Base-by-base conservation (phyloP, 176 grass and related monocot species). In the Raddia guianensis region DNA sequence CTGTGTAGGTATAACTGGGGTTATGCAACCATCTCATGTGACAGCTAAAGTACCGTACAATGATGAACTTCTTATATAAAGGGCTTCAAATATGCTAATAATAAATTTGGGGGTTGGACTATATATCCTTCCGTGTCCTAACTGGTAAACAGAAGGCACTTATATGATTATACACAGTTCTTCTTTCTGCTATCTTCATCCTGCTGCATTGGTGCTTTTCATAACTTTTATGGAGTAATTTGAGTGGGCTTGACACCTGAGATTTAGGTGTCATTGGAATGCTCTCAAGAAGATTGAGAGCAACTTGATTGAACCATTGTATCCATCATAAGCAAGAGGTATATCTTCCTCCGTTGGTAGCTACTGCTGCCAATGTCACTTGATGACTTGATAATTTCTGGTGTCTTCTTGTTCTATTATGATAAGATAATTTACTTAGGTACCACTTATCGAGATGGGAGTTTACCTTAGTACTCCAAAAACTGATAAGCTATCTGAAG, bases 391-490 rank as follows among this genome's bases (percentile, higher is more conserved):
- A 82, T 77, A 57, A 76, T 81, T 82, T 82, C 12, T 12, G 20
- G 72, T 86, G 46, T 56, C 44, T 45, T 67, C 19, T 42, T 81
- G 42, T 71, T 81, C 43, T 85, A 45, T 52, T 76, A 5, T 7
- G n/a, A 51, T 53, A 45, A 44, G 15, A 68, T n/a, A 4, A 53
- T 51, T 45, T 86, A 13, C 13, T 51, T 45, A n/a, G 3, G 6
- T 62, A 9, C 63, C 76, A 72, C 44, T 70, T 68, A 42, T 76
- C 76, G 84, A 85, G 63, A 98, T 98, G 95, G 95, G 95, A 81
- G 72, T 94, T 82, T 98, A 98, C 85, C 90, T 98, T 66, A 98
- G 92, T 47, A 91, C 88, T 63, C 95, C 95, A 60, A 98, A 93
- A 82, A 98, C 92, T 0, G 92, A 98, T 54, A 98, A 94, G 35